phyloP scores from a whole-genome alignment of 495 filamentous ascomycete species.

The Penicillium dipodomyicola region DNA sequence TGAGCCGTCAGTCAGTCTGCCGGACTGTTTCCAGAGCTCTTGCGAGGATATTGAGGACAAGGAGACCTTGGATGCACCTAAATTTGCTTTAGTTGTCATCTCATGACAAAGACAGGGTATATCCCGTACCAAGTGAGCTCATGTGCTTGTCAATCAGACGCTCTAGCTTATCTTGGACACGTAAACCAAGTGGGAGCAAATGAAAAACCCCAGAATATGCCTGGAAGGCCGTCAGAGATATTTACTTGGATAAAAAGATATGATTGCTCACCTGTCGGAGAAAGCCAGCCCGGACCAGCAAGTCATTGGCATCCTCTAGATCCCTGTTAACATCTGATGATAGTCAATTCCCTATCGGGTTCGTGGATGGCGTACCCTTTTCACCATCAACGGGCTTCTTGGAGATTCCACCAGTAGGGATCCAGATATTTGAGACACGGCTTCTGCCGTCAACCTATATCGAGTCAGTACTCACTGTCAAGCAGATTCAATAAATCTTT shows the following conservation, averaged over 20 bases:
- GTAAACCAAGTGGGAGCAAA: slow-evolving; percentile 81
- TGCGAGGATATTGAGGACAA: slow-evolving; percentile 86
- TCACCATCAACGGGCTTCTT: slow-evolving; percentile 50
- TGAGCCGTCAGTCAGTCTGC: slow-evolving; percentile 56
- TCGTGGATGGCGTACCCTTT: slow-evolving; percentile 26
- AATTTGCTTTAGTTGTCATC: slow-evolving; percentile 18
- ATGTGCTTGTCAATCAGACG: slow-evolving; percentile 85
- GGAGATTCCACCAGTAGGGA: slow-evolving; percentile 71
- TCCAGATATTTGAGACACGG: slow-evolving; percentile 73
- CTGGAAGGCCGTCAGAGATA: slow-evolving; percentile 35
- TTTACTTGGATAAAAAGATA: neutral
- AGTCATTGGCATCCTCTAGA: slow-evolving; percentile 65
- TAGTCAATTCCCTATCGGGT: neutral
- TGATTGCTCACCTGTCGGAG: slow-evolving; percentile 61
- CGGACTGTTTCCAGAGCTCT: slow-evolving; percentile 73
- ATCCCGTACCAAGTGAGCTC: slow-evolving; percentile 61
- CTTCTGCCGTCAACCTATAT: slow-evolving; percentile 53
- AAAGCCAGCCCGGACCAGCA: slow-evolving; percentile 75
- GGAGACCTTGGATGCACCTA: slow-evolving; percentile 83
- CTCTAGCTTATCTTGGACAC: slow-evolving; percentile 88
- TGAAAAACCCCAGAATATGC: slow-evolving; percentile 91
- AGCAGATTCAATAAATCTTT: slow-evolving; percentile 4
- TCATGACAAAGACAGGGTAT: slow-evolving; percentile 6
- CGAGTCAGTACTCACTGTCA: slow-evolving; percentile 14
- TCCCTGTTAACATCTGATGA: slow-evolving; percentile 17